Evolutionary conservation across 345 rosid species (phyloP).

Genomic region (Eucalyptus sideroxylon): DNA sequence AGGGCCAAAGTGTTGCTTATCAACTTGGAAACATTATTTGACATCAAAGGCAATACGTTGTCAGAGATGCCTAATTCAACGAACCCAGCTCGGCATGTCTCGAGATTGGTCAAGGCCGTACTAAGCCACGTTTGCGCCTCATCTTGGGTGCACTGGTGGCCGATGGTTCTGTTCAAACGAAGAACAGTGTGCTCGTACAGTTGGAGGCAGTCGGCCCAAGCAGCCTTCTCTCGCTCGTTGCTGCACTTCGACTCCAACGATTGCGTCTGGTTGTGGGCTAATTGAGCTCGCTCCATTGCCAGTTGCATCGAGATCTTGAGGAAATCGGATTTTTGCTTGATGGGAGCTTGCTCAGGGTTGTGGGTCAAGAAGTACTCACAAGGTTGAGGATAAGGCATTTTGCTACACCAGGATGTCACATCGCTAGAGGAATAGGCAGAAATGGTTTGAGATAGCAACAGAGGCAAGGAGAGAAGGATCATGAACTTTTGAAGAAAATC

Average conservation of each 20-base stretch:
- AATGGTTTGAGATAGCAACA: slow-evolving; percentile 11
- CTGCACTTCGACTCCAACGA: slow-evolving; percentile 46
- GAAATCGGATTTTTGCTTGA: slow-evolving; percentile 14
- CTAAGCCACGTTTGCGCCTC: slow-evolving; percentile 96
- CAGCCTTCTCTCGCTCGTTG: slow-evolving; percentile 44
- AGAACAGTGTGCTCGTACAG: slow-evolving; percentile 41
- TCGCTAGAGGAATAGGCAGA: slow-evolving; percentile 19
- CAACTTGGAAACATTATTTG: slow-evolving; percentile 66
- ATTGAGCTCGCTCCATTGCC: slow-evolving; percentile 36
- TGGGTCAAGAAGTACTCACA: slow-evolving; percentile 17
- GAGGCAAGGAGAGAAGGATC: slow-evolving; percentile 4
- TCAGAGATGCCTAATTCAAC: slow-evolving; percentile 56
- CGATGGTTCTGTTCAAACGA: slow-evolving; percentile 45
- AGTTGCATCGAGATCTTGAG: slow-evolving; percentile 4
- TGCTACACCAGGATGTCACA: slow-evolving; percentile 13
- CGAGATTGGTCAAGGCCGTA: slow-evolving; percentile 75
- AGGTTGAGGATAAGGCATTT: slow-evolving; percentile 17
- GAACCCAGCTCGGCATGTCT: slow-evolving; percentile 67
- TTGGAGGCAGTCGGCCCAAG: slow-evolving; percentile 76
- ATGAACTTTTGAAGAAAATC: slow-evolving; percentile 4
- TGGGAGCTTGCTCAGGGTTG: neutral
- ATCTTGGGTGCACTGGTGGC: slow-evolving; percentile 36
- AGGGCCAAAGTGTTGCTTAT: slow-evolving; percentile 63
- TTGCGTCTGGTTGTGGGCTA: slow-evolving; percentile 31
- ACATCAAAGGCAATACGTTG: slow-evolving; percentile 41